Percentiles rank a stretch among this genome's conserved stretches.
Evolutionary conservation across 2,329 filamentous ascomycete genomes (phyloP).

Genomic region (Xylaria sp.): DNA sequence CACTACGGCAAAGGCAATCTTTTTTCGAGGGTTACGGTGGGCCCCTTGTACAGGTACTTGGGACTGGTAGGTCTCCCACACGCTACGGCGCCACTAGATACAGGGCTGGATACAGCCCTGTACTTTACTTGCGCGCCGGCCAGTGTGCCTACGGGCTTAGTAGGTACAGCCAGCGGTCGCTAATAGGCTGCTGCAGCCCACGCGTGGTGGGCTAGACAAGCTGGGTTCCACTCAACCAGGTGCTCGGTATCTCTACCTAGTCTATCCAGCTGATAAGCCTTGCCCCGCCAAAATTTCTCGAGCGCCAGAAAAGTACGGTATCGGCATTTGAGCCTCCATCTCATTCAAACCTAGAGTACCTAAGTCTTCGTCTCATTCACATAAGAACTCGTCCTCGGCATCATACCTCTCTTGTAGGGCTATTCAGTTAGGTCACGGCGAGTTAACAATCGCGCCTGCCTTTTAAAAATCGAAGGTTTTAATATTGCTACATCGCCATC

Average conservation of each 20-base stretch:
- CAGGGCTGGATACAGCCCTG: background rate
- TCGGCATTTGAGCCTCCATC: background rate
- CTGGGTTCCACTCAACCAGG: conserved; percentile 22
- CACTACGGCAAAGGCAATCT: conserved; percentile 22
- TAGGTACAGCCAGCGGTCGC: background rate
- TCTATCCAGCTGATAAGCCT: conserved; percentile 24
- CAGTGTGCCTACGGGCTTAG: background rate
- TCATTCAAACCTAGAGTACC: background rate
- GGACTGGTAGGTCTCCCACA: background rate
- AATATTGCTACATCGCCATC: background rate
- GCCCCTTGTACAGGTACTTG: conserved; percentile 1
- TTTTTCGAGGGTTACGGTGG: conserved; percentile 28
- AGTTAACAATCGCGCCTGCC: background rate
- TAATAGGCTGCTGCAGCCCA: conserved; percentile 17
- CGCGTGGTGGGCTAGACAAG: background rate
- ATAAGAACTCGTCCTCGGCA: background rate
- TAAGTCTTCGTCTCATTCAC: background rate
- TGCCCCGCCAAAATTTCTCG: conserved; percentile 37
- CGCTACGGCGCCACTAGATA: background rate
- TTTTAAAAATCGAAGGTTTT: background rate
- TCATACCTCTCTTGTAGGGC: background rate
- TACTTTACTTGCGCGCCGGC: background rate
- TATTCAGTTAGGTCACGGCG: background rate
- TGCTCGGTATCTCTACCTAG: conserved; percentile 23
- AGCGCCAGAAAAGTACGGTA: conserved; percentile 9